phyloP scores from a whole-genome alignment of 2,329 filamentous ascomycete genomes.

The Daldinia sp. region DNA sequence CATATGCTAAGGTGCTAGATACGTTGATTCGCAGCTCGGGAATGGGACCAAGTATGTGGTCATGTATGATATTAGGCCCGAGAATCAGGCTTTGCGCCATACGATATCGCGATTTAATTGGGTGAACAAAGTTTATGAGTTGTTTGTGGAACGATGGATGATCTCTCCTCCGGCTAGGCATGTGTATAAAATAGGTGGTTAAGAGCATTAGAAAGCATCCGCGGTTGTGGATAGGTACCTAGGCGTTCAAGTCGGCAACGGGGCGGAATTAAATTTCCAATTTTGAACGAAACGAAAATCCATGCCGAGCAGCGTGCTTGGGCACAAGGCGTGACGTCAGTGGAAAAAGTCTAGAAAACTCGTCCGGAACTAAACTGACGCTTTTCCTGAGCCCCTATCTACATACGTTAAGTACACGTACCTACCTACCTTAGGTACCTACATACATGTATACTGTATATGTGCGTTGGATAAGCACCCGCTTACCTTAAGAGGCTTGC shows the following conservation, averaged over 20 bases:
- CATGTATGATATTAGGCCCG: slow-evolving; percentile 45
- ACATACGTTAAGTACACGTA: no score
- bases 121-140: slow-evolving; percentile 34
- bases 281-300: slow-evolving; percentile 29
- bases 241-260: slow-evolving; percentile 46
- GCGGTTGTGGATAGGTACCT: slow-evolving; percentile 44
- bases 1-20: slow-evolving; percentile 8
- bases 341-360: neutral
- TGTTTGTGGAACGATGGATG: slow-evolving; percentile 55
- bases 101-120: slow-evolving; percentile 37
- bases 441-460: neutral
- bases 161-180: slow-evolving; percentile 62
- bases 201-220: slow-evolving; percentile 53
- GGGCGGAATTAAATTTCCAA: slow-evolving; percentile 43
- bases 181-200: slow-evolving; percentile 60
- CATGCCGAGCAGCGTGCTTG: slow-evolving; percentile 1
- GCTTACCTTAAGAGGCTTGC: neutral
- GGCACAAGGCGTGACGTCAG: slow-evolving; percentile 3
- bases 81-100: slow-evolving; percentile 32
- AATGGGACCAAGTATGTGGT: slow-evolving; percentile 19
- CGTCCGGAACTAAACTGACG: neutral
- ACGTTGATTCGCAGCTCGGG: slow-evolving; percentile 23
- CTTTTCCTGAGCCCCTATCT: neutral
- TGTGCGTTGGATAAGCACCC: neutral
- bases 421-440: neutral